Evolutionary conservation across 257 asterid genomes (phyloP).

Genomic region (Asclepias syriaca): DNA sequence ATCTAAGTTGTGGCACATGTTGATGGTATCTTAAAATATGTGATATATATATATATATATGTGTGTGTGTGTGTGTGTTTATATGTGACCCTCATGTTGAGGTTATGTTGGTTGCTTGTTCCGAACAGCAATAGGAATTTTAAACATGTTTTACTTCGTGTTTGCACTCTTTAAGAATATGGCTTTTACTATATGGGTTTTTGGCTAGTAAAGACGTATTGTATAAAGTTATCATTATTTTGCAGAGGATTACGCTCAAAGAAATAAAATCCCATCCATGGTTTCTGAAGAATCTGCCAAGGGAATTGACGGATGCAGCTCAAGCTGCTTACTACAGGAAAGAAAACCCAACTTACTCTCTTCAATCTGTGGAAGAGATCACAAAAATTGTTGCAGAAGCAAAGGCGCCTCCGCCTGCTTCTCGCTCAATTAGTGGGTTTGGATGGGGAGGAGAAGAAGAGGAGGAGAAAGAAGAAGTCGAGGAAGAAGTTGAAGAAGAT

Average conservation of each 20-base stretch:
- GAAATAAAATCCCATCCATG: conserved; percentile 75
- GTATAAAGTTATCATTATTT: not conserved
- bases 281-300: conserved; percentile 75
- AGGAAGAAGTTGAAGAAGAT: conserved; percentile 39
- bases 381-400: conserved; percentile 73
- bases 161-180: not conserved
- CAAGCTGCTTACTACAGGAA: conserved; percentile 56
- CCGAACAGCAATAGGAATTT: not conserved
- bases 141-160: not conserved
- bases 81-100: not conserved
- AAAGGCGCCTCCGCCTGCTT: conserved; percentile 49
- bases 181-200: not conserved
- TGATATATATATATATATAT: not conserved
- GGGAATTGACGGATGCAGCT: conserved; percentile 68
- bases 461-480: conserved; percentile 38
- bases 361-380: conserved; percentile 62
- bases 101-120: not conserved
- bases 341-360: conserved; percentile 63
- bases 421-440: conserved; percentile 54
- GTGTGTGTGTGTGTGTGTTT: not conserved
- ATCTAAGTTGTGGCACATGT: not conserved
- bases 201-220: not conserved
- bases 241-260: conserved; percentile 60
- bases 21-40: not conserved
- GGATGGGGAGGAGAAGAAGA: conserved; percentile 77